Evolutionary conservation across 1,139 yeast species (phyloP).

Genomic region (Taphrina betulina): DNA sequence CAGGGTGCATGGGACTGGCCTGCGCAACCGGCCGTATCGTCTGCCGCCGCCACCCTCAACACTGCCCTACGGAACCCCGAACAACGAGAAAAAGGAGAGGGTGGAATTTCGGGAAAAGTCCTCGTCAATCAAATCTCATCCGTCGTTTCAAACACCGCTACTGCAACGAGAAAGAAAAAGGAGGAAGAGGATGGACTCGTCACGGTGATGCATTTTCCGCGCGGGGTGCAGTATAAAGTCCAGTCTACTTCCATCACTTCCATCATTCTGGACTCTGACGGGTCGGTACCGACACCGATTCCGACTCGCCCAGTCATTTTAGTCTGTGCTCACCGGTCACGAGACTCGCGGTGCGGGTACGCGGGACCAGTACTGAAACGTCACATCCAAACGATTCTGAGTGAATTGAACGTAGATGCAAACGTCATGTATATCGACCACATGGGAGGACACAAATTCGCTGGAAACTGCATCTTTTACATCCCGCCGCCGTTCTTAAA

Average conservation of each 20-base stretch:
- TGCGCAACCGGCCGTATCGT: too few species aligned
- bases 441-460: slow-evolving; percentile 28
- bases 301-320: slow-evolving; percentile 2
- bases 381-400: neutral
- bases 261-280: neutral
- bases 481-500: neutral
- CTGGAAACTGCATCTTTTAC: slow-evolving; percentile 10
- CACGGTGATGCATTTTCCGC: neutral
- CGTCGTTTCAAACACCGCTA: too few species aligned
- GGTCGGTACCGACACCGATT: too few species aligned
- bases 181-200: neutral
- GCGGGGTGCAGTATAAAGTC: neutral
- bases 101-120: too few species aligned
- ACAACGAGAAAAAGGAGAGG: too few species aligned
- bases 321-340: slow-evolving; percentile 8
- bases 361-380: slow-evolving; percentile 2
- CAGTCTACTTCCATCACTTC: neutral
- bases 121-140: neutral
- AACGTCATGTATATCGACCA: neutral
- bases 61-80: too few species aligned
- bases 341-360: slow-evolving; percentile 21
- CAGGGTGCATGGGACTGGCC: neutral
- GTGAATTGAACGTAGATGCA: neutral
- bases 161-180: too few species aligned
- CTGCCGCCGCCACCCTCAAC: too few species aligned